phyloP scores from a whole-genome alignment of 176 grass and related monocot genomes.

The Triticum dicoccoides region DNA sequence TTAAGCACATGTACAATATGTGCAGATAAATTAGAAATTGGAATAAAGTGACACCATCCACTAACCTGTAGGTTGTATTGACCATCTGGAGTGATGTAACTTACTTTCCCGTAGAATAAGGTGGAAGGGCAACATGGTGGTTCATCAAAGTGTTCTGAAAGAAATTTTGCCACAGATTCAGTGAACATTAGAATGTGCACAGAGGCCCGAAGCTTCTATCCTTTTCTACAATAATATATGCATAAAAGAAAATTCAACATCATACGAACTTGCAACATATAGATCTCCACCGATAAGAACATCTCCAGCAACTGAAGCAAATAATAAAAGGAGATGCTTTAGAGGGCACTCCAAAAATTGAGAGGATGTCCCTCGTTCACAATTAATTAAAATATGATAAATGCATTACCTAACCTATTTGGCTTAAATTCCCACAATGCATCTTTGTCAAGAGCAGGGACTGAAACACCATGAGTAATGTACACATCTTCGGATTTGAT shows the following conservation, averaged over 20 bases:
- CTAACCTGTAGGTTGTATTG: conserved; percentile 70
- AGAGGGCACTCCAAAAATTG: too few species aligned
- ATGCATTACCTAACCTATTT: conserved; percentile 58
- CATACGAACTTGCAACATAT: too few species aligned
- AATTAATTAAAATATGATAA: not conserved
- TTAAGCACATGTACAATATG: not conserved
- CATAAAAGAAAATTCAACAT: too few species aligned
- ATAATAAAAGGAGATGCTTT: too few species aligned
- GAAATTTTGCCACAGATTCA: too few species aligned
- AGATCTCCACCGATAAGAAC: too few species aligned
- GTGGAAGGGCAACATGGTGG: conserved; percentile 63
- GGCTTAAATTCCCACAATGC: conserved; percentile 72
- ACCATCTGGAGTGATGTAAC: conserved; percentile 57
- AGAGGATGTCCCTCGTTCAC: too few species aligned
- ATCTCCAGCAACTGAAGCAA: too few species aligned
- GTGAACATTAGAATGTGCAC: too few species aligned
- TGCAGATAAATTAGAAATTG: not conserved
- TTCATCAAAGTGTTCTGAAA: conserved; percentile 63
- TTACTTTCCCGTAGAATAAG: conserved; percentile 74
- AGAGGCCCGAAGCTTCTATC: too few species aligned
- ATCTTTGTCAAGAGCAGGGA: conserved; percentile 86
- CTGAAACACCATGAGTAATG: conserved; percentile 79
- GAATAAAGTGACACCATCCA: not conserved
- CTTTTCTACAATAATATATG: too few species aligned
- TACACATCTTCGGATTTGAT: conserved; percentile 78